A percentile compares a stretch with the other conserved stretches of the same genome.
These are phyloP conservation scores for Colletotrichum echinochloae DNA, from an alignment of 2,329 filamentous ascomycete species.

Conservation along the genomic window DNA sequence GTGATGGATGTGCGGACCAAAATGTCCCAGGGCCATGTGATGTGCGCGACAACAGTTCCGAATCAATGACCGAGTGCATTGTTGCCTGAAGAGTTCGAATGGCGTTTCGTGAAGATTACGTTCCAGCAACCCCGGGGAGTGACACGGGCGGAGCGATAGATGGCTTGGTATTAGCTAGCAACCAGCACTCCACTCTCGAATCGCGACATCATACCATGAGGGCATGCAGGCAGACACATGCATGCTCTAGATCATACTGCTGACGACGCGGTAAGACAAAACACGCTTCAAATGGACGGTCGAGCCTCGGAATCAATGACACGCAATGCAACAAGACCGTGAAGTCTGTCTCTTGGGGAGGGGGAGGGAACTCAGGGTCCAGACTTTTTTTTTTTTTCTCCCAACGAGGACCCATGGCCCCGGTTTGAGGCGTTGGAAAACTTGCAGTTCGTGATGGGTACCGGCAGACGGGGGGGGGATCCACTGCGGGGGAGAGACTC, in stretches of 20 bases:
- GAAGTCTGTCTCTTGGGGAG: not conserved
- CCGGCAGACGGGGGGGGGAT: not conserved
- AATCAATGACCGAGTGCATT: not conserved
- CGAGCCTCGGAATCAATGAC: constrained; percentile 6
- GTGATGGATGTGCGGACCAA: constrained; percentile 30
- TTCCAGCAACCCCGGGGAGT: not conserved
- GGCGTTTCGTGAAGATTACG: not conserved
- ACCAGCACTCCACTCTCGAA: not conserved
- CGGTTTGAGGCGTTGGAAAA: constrained; percentile 36
- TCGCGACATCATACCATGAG: not conserved
- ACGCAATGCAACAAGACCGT: not conserved
- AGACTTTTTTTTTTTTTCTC: constrained; percentile 12
- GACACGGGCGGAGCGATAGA: not conserved
- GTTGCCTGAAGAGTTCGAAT: constrained; percentile 7
- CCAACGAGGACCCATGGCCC: constrained; percentile 24
- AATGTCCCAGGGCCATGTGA: constrained; percentile 1
- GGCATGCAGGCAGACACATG: too few relatives aligned
- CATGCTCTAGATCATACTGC: constrained; percentile 4
- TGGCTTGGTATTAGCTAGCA: not conserved
- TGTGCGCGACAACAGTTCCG: constrained; percentile 16
- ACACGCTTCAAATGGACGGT: constrained; percentile 9
- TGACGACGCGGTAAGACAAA: not conserved
- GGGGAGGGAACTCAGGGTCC: constrained; percentile 28
- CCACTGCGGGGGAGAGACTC: constrained; percentile 36
- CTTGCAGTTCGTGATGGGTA: constrained; percentile 32